These are phyloP conservation scores for Papiliotrema fonsecae DNA, from an alignment of 1,284 basidiomycete species.

Conservation along the genomic window DNA sequence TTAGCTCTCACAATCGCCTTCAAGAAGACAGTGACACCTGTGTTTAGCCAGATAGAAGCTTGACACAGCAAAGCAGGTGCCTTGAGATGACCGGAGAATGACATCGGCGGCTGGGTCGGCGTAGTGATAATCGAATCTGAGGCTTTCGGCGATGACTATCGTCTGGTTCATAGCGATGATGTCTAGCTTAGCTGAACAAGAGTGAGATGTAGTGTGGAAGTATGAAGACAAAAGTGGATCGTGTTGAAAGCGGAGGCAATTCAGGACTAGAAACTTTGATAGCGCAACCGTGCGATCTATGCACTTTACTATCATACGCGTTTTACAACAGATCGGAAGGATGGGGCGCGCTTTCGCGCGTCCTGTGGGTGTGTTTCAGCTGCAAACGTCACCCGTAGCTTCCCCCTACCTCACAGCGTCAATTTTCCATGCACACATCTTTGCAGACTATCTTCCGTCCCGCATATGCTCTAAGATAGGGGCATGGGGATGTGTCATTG, in stretches of 20 bases:
- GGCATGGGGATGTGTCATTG: no score
- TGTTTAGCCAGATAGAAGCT: not conserved
- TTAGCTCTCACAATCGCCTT: not conserved
- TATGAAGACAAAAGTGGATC: not conserved
- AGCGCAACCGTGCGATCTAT: not conserved
- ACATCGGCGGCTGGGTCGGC: not conserved
- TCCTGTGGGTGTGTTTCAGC: no score
- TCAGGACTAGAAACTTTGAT: not conserved
- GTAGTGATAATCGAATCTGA: not conserved
- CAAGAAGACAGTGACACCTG: not conserved
- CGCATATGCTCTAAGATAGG: no score
- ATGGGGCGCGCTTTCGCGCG: no score
- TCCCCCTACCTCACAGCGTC: no score
- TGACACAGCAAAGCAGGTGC: not conserved
- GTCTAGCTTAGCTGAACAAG: not conserved
- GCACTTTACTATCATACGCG: not conserved
- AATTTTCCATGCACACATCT: no score
- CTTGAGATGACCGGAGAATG: not conserved
- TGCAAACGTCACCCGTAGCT: no score
- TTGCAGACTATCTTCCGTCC: no score
- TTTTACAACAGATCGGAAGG: no score
- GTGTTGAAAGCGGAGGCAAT: not conserved
- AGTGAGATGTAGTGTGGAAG: no score
- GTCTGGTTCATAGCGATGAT: not conserved
- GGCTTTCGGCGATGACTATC: not conserved